A percentile compares a stretch with the other conserved stretches of the same genome.
phyloP scores from a whole-genome alignment of 2,329 filamentous ascomycete genomes.

The Pseudocercospora cruenta region DNA sequence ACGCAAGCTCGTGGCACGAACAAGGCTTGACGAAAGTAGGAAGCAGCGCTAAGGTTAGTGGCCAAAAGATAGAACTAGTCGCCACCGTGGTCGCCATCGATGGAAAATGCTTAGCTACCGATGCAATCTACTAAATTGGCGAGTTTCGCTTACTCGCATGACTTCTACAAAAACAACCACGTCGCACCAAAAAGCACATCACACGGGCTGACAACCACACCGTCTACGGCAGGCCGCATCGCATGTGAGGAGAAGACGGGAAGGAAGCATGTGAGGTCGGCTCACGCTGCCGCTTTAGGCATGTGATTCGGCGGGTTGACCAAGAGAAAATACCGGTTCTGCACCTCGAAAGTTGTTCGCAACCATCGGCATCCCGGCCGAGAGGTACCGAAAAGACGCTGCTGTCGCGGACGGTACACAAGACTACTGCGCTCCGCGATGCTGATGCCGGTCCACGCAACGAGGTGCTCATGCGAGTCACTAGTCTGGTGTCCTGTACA shows the following conservation, averaged over 20 bases:
- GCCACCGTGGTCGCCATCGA: neutral
- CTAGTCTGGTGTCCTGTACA: constrained; percentile 10
- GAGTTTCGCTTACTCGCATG: neutral
- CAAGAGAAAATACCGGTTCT: neutral
- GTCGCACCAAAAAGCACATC: too few relatives aligned
- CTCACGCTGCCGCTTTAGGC: neutral
- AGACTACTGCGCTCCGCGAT: constrained; percentile 12
- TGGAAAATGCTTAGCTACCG: neutral
- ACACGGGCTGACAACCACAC: neutral
- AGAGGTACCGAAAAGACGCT: constrained; percentile 1
- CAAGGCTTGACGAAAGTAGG: neutral
- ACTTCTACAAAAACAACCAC: neutral
- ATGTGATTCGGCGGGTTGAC: neutral
- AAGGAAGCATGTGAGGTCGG: neutral
- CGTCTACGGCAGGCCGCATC: neutral
- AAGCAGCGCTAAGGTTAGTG: neutral
- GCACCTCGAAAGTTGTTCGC: neutral
- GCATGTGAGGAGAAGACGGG: neutral
- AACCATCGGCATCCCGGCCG: neutral
- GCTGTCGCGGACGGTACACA: neutral
- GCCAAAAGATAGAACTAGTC: too few relatives aligned
- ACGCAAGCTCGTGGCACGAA: constrained; percentile 5
- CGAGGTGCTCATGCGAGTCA: constrained; percentile 20
- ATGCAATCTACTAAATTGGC: neutral
- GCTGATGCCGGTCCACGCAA: constrained; percentile 15